Base-by-base conservation (phyloP, 208 protist genomes). In the Strigomonas culicis region DNA sequence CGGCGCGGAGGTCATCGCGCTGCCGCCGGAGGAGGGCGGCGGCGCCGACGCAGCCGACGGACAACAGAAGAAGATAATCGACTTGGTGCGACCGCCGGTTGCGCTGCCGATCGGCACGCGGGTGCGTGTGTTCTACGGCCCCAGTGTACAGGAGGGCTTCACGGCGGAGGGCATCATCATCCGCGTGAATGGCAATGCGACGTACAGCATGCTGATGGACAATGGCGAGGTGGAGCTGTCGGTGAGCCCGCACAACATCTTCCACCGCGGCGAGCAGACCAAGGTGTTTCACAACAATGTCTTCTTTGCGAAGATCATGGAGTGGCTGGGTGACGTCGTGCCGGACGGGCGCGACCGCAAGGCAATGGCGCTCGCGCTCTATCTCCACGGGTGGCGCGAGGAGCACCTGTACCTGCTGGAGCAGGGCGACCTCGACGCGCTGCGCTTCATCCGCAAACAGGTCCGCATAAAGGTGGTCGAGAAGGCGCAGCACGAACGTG, bases 351-450 rank as follows among this genome's bases (percentile, higher is more conserved):
- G 79, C 8, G 88, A 94, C 58, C 70, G 78, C 19, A 77, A 92
- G 52, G 80, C 79, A 36, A 77, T 80, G 1, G 79, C 85, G 31
- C 81, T 82, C 52, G 84, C 92, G 53, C 83, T 94, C 44, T 94
- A 80, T 69, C 73, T 79, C 32, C 80, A 83, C 46, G 88, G 88
- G 21, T 94, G 88, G 88, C 77, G 88, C 10, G 80, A 79, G 50
- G 80, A 91, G 70, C 74, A 77, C 27, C 52, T 92, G 21, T 91
- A 86, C 51, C 67, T 93, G 21, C 72, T 93, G n/a, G 83, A 92
- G 60, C 80, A 77, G 64, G 71, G 65, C 1, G 89, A 95, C 71
- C 74, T 95, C 17, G 28, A 77, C 32, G 43, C 71, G 61, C 46
- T 86, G 39, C 46, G 53, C 19, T 85, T 85, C 41, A 63, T 82